Conservation (phyloP, 306 rosid species). For the Rosa lucieae region DNA sequence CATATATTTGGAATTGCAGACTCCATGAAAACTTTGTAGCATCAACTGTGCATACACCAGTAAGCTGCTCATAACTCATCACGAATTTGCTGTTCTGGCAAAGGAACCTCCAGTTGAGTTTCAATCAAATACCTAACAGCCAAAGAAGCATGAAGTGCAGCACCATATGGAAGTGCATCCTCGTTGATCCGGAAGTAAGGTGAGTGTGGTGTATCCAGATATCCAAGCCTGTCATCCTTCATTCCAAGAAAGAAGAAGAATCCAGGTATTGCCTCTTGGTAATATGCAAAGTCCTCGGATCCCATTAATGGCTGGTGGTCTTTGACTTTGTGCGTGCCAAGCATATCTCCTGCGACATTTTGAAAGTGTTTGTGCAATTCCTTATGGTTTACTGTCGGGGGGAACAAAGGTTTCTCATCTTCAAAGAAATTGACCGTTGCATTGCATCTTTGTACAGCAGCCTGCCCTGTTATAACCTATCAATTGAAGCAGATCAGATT, state of each 20-base stretch:
- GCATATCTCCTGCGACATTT: constrained; percentile 55
- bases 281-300: constrained; percentile 76
- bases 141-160: constrained; percentile 88
- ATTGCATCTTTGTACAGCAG: constrained; percentile 85
- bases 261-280: constrained; percentile 83
- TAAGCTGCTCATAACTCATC: constrained; percentile 52
- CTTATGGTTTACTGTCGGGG: constrained; percentile 57
- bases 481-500: constrained; percentile 17
- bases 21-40: not conserved
- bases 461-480: constrained; percentile 80
- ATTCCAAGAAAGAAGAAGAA: constrained; percentile 67
- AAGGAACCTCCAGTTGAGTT: constrained; percentile 30
- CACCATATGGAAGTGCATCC: constrained; percentile 73
- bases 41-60: constrained; percentile 1
- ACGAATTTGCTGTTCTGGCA: constrained; percentile 24
- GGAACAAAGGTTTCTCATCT: constrained; percentile 39
- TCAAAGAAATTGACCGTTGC: constrained; percentile 61
- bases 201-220: constrained; percentile 41
- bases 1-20: not conserved
- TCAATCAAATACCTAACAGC: constrained; percentile 59
- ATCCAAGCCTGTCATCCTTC: constrained; percentile 42
- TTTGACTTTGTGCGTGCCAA: constrained; percentile 53
- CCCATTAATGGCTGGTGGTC: constrained; percentile 54
- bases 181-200: constrained; percentile 64
- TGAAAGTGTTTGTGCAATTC: constrained; percentile 57